Base-by-base conservation (phyloP, 805 yeast genomes). In the Vanderwaltozyma verrucispora region DNA sequence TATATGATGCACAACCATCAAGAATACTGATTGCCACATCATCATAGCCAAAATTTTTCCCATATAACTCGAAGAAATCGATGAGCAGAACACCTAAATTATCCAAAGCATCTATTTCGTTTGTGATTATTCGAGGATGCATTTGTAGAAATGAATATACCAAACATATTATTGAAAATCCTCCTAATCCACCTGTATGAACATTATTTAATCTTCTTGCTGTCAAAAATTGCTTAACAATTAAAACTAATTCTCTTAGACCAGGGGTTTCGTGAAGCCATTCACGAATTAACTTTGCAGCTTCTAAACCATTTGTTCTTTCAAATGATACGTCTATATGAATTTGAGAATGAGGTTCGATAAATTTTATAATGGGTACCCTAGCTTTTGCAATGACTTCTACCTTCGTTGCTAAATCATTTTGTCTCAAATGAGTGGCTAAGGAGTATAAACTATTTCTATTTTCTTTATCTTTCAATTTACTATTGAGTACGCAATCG, bases 171-270 rank as follows among this genome's bases (percentile, higher is more conserved):
- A 85, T 83, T 7, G 96, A 76, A 56, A 80, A 89, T 0, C 97
- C 97, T 30, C 98, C 97, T 5, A 89, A 63, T 0, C 97, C 97
- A 36, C 98, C 98, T 17, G 78, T 77, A 49, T 82, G 94, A 13
- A 89, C 97, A 45, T 84, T 81, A 51, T 87, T 86, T 43, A 88
- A 64, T 40, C 71, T 74, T 50, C 96, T 68, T 2, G 85, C 76
- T 24, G 86, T 67, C 35, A 89, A 66, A 51, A 88, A 89, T 54
- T 84, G 95, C 59, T 92, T 88, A 5, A 89, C 71, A 2, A 87
- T 75, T 34, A 89, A 64, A 1, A 81, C 94, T 35, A 89, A 60
- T 51, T 87, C 94, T 45, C 95, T 64, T 36, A 89, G 62, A 0
- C 94, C 95, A 0, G 94, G 89, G 1, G 81, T 77, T 10, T 68